These are phyloP conservation scores for Glycine soja DNA, from an alignment of 306 rosid species.

Conservation along the genomic window DNA sequence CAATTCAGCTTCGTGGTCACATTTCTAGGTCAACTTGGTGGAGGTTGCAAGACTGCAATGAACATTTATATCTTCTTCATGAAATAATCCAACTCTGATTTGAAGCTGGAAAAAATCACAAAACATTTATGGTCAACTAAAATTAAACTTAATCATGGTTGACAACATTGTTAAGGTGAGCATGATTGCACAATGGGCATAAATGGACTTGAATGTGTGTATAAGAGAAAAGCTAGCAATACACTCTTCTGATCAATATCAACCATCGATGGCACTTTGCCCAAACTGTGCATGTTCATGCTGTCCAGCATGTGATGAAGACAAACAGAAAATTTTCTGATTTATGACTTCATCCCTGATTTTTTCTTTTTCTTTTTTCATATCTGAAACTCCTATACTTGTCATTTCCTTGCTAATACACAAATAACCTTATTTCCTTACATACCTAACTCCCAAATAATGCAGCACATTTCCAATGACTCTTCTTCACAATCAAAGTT, in stretches of 20 bases:
- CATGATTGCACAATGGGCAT: no score
- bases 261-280: neutral
- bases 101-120: slow-evolving; percentile 32
- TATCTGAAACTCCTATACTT: no score
- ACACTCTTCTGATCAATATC: no score
- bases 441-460: neutral
- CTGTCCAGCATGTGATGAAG: neutral
- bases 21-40: no score
- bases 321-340: neutral
- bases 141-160: slow-evolving; percentile 2
- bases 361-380: no score
- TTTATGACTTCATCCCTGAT: no score
- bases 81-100: slow-evolving; percentile 22
- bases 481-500: neutral
- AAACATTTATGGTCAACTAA: slow-evolving; percentile 12
- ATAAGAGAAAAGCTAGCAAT: no score
- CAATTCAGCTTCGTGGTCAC: neutral
- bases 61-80: neutral
- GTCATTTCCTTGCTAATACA: neutral
- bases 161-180: no score
- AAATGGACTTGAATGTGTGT: no score
- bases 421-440: neutral
- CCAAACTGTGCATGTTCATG: neutral
- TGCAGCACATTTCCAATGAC: neutral
- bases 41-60: no score